Base-by-base conservation (phyloP, 163 green algal species). In the Volvox carteri region DNA sequence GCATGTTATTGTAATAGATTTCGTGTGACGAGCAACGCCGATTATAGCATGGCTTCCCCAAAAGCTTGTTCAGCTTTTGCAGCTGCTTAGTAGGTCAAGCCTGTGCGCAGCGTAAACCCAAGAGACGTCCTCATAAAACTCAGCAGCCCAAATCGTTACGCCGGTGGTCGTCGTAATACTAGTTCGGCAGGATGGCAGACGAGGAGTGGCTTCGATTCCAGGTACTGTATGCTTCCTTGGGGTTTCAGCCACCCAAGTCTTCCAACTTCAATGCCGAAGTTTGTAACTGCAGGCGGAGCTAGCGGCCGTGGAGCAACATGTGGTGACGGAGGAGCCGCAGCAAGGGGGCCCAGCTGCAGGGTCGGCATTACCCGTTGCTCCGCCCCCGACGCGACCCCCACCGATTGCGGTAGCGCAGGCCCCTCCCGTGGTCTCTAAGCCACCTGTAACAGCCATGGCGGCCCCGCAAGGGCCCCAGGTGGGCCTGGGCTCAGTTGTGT, bases 151-250 rank as follows among this genome's bases (percentile, higher is more conserved):
- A n/a, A n/a, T n/a, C n/a, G n/a, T n/a, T n/a, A n/a, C n/a, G n/a
- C n/a, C n/a, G n/a, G n/a, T n/a, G n/a, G n/a, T n/a, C n/a, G n/a
- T n/a, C n/a, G n/a, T n/a, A n/a, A n/a, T n/a, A 72, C 4, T 72
- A 72, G 2, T 39, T 72, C 18, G 60, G 30, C 5, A 75, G 33
- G 6, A 84, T 84, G 75, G 75, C 52, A 9, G 93, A 94, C 70
- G 92, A 91, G 4, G 92, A 94, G 79, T 92, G 91, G 74, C 85
- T 84, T 6, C 46, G 54, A 0, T 95, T 95, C 79, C 50, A 89
- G 80, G 80, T 87, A 60, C n/a, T n/a, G n/a, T n/a, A n/a, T n/a
- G n/a, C n/a, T n/a, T n/a, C n/a, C n/a, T n/a, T n/a, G n/a, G n/a
- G n/a, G n/a, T n/a, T n/a, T n/a, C n/a, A n/a, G n/a, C n/a, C n/a